phyloP scores from a whole-genome alignment of 768 basidiomycete species.

The Cyclocybe cylindracea region DNA sequence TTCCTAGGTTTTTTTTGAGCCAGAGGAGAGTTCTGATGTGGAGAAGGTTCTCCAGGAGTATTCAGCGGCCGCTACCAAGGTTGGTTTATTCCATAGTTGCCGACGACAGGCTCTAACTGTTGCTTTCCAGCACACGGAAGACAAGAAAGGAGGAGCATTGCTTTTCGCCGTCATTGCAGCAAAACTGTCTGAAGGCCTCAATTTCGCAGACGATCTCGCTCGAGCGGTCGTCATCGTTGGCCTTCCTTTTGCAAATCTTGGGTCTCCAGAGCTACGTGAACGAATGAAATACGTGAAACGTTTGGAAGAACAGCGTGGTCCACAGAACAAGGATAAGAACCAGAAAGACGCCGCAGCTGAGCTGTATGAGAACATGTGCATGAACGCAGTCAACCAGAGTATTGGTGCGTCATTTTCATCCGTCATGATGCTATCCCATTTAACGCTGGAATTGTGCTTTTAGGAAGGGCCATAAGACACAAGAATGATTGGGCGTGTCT shows the following conservation, averaged over 20 bases:
- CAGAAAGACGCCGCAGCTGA: slow-evolving; percentile 74
- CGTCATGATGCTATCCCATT: neutral
- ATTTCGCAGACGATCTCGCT: slow-evolving; percentile 78
- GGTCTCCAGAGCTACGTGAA: slow-evolving; percentile 89
- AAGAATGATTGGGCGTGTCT: slow-evolving; percentile 90
- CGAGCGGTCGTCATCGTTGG: slow-evolving; percentile 87
- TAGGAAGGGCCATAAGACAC: slow-evolving; percentile 93
- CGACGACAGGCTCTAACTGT: neutral
- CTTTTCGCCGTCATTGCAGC: slow-evolving; percentile 95
- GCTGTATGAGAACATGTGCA: slow-evolving; percentile 89
- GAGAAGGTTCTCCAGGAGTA: slow-evolving; percentile 79
- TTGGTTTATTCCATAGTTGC: neutral
- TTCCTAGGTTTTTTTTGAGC: slow-evolving; percentile 84
- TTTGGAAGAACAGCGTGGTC: slow-evolving; percentile 46
- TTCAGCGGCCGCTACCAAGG: slow-evolving; percentile 45
- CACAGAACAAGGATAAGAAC: slow-evolving; percentile 30
- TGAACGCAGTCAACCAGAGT: slow-evolving; percentile 95
- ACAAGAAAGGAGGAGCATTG: slow-evolving; percentile 63
- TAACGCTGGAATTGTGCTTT: neutral
- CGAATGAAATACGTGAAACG: slow-evolving; percentile 86
- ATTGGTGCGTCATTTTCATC: slow-evolving; percentile 62
- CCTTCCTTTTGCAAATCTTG: slow-evolving; percentile 89
- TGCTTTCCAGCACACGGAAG: slow-evolving; percentile 13
- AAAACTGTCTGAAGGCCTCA: slow-evolving; percentile 92
- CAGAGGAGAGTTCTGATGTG: slow-evolving; percentile 68